These are phyloP conservation scores for Micractinium conductrix DNA, from an alignment of 139 green algal species.

Conservation along the genomic window DNA sequence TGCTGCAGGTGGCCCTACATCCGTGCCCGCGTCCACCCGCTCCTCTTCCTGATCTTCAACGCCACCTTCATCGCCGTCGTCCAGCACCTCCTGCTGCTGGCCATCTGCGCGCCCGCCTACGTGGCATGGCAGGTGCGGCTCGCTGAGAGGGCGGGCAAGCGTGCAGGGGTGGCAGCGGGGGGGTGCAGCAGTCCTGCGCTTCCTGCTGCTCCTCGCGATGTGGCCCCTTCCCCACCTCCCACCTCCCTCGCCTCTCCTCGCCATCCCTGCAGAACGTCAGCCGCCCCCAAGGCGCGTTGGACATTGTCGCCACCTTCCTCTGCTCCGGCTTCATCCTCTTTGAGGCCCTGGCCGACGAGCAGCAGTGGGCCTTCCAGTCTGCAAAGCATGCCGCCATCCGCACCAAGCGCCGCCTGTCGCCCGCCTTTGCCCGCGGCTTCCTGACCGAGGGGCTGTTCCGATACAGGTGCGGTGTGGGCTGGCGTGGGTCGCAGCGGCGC, in stretches of 20 bases:
- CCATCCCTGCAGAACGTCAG: constrained; percentile 25
- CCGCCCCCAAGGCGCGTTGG: constrained; percentile 17
- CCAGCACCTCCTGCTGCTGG: constrained; percentile 29
- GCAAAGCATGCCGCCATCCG: constrained; percentile 30
- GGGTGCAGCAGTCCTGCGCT: no score
- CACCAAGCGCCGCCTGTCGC: neutral
- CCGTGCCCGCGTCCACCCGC: constrained; percentile 1
- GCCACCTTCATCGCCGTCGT: constrained; percentile 51
- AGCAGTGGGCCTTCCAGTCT: constrained; percentile 50
- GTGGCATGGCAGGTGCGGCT: constrained; percentile 23
- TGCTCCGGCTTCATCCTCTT: constrained; percentile 31
- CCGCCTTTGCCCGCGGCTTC: constrained; percentile 32
- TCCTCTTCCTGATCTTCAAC: constrained; percentile 47
- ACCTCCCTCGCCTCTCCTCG: no score
- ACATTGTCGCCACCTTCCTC: constrained; percentile 19
- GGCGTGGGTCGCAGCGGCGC: neutral
- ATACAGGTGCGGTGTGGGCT: constrained; percentile 12
- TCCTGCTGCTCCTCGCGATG: constrained; percentile 40
- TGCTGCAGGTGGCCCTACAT: constrained; percentile 38
- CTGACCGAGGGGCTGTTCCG: constrained; percentile 30
- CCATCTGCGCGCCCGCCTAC: constrained; percentile 24
- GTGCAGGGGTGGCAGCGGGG: no score
- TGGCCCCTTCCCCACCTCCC: constrained; percentile 27
- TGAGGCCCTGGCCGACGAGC: constrained; percentile 43
- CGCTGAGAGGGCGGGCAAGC: no score